Evolutionary conservation across 129 eudicot species (phyloP), one percentile per base, ranked within the genome.

Genomic region (Heracleum sosnowskyi): DNA sequence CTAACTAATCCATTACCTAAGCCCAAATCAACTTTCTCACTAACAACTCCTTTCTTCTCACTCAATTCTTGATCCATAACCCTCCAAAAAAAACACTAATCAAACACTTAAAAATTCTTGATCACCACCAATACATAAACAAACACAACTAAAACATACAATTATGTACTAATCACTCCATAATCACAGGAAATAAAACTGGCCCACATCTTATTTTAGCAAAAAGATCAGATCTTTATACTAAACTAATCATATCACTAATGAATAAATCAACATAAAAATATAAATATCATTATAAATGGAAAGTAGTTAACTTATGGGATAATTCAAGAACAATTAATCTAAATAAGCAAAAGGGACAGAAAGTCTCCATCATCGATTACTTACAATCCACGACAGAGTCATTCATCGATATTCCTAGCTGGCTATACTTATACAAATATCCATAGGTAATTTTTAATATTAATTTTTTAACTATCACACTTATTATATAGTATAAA

Each of bases 201-300:
- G 72, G 31, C 72, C 72, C 72, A 22, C 35, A 22, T 20, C 76
- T 37, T 20, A 41, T 41, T 10, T 11, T 6, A 66, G 40, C 72
- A 31, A 66, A 72, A 72, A 72, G 76, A 72, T 72, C 51, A 72
- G 76, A 72, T 72, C 76, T 72, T 72, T 72, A 72, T 10, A 40
- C 49, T 40, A 20, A 72, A 69, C 20, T 34, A 36, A 34, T 34
- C n/a, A 69, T 36, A 69, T 0, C 12, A 31, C 24, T 33, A 66
- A 66, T 33, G 33, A 31, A 39, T 16, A 3, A 29, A 66, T 66
- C 33, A 60, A 66, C 72, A 66, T 4, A 12, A 66, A 29, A 28
- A 31, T 31, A 4, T 15, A 31, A 31, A 31, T 16, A 29, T 66
- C 16, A 33, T 29, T 66, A 33, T 16, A 33, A 12, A 28, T 64